Evolutionary conservation across 345 rosid species (phyloP).

Genomic region (Linum usitatissimum): DNA sequence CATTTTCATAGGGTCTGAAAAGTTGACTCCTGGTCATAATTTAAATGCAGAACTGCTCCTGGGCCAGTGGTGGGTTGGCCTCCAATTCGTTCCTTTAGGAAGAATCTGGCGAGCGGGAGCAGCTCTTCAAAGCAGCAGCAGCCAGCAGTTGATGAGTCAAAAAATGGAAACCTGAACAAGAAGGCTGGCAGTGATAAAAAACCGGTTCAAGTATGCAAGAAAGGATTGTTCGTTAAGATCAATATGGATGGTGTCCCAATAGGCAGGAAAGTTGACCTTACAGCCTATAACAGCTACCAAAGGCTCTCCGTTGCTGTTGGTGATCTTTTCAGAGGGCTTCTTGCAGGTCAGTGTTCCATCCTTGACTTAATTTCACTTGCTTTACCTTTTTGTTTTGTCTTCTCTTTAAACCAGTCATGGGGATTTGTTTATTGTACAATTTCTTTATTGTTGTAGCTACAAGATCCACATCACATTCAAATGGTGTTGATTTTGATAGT

Average conservation of each 20-base stretch:
- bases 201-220: conserved; percentile 26
- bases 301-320: conserved; percentile 75
- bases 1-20: neutral
- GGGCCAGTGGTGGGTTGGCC: conserved; percentile 99
- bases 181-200: conserved; percentile 26
- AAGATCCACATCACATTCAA: neutral
- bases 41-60: conserved; percentile 59
- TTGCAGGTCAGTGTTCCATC: conserved; percentile 46
- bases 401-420: too few relatives aligned
- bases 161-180: conserved; percentile 28
- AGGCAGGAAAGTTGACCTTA: conserved; percentile 95
- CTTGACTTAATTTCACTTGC: too few relatives aligned
- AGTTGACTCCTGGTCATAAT: too few relatives aligned
- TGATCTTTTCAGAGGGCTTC: conserved; percentile 84
- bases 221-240: conserved; percentile 75
- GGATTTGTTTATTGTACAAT: neutral
- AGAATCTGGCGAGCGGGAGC: conserved; percentile 46
- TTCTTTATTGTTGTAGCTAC: neutral
- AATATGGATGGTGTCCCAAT: conserved; percentile 97
- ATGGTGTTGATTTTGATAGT: conserved; percentile 8
- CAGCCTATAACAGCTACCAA: conserved; percentile 64
- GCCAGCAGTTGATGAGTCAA: conserved; percentile 30
- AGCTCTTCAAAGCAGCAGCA: conserved; percentile 37
- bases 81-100: conserved; percentile 83
- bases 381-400: too few relatives aligned